Base-by-base conservation (phyloP, 345 rosid genomes). In the Eucalyptus curtisii region DNA sequence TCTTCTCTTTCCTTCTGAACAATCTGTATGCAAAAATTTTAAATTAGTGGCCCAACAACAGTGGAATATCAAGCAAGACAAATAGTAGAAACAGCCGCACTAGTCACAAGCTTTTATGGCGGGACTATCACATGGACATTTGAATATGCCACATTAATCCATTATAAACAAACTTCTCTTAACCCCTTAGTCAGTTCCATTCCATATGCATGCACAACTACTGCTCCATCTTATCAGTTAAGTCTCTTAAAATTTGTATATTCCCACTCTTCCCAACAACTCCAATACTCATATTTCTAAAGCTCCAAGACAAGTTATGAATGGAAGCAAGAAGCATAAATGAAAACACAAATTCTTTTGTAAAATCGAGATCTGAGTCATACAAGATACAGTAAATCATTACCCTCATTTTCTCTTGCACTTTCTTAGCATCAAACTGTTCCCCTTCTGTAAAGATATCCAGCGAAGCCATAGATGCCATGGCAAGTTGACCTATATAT, bases 391-490 rank as follows among this genome's bases (percentile, higher is more conserved):
- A 86, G 33, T 52, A 8, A 57, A 53, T 86, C 81, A 49, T 66
- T 89, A 95, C 99, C 93, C 93, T 97, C 99, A 98, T 95, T 93
- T 96, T 93, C 89, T 98, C 99, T 93, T 96, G 97, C 91, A 98
- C 89, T 91, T 94, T 96, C 93, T 94, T 98, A 42, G 97, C 87
- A 93, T 98, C 99, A 86, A 97, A 86, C 68, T 94, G 95, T 90
- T 97, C 98, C 82, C 97, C 99, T 90, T 97, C 99, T 13, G 93
- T 93, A 90, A 95, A 95, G 89, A 94, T 92, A 92, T 98, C 99
- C 57, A 94, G 91, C n/a, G 99, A 98, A 92, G 99, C 98, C 98
- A 98, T 96, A 49, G 98, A 98, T 79, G 99, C 99, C 99, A 98
- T 97, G 68, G 99, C 99, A 92, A 98, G 98, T 93, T 98, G 95